phyloP scores from a whole-genome alignment of 306 rosid species.

The Astragalus glycyphyllos region DNA sequence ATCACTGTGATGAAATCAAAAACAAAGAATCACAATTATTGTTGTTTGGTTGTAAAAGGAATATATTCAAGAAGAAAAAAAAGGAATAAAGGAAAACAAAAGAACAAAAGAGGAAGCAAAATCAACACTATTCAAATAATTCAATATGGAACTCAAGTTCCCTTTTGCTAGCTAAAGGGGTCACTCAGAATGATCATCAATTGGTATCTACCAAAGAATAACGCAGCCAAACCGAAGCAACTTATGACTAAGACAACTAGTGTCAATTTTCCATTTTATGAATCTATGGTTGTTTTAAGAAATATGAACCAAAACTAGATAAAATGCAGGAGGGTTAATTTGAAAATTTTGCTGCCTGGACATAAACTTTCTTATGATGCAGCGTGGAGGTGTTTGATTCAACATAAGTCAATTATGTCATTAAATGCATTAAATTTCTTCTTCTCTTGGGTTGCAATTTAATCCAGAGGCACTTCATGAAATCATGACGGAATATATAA shows the following conservation, averaged over 20 bases:
- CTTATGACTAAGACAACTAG: background rate
- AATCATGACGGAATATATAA: background rate
- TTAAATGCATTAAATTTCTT: background rate
- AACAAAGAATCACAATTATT: constrained; percentile 35
- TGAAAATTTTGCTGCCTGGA: background rate
- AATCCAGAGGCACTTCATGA: background rate
- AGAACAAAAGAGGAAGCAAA: constrained; percentile 25
- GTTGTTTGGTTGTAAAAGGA: constrained; percentile 10
- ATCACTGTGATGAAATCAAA: constrained; percentile 59
- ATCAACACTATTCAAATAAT: constrained; percentile 24
- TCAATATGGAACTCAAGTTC: constrained; percentile 6
- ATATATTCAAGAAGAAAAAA: background rate
- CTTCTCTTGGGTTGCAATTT: background rate
- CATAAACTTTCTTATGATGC: constrained; percentile 9
- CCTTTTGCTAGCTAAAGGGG: constrained; percentile 9
- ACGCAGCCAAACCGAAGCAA: constrained; percentile 1
- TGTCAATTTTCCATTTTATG: background rate
- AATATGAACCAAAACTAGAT: background rate
- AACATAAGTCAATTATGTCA: background rate
- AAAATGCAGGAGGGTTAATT: background rate
- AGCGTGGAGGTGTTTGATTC: constrained; percentile 6
- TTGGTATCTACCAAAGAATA: constrained; percentile 2
- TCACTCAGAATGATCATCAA: constrained; percentile 6
- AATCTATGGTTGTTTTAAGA: constrained; percentile 9
- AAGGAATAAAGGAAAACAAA: constrained; percentile 10